phyloP scores from a whole-genome alignment of 148 eudicot species.

The Arbutus unedo region DNA sequence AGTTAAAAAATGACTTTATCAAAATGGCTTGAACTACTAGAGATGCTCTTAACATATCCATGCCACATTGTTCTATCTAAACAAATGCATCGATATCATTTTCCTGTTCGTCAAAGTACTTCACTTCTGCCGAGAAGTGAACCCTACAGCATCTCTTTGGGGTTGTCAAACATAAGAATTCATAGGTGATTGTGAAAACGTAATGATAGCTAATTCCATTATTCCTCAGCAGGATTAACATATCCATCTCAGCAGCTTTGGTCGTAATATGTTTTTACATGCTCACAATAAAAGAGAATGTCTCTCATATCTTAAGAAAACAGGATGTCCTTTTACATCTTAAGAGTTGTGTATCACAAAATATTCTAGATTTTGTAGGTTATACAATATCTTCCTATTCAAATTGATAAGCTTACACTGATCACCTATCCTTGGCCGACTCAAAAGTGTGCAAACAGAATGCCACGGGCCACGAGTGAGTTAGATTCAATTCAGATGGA shows the following conservation, averaged over 20 bases:
- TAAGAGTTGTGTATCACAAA: background rate
- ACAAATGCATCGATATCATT: too few relatives aligned
- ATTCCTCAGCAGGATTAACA: background rate
- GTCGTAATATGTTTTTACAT: background rate
- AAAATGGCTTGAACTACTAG: background rate
- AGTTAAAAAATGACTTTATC: background rate
- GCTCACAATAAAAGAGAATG: background rate
- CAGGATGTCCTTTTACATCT: background rate
- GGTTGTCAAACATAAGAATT: too few relatives aligned
- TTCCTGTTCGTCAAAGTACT: too few relatives aligned
- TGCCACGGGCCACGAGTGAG: background rate
- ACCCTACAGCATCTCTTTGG: too few relatives aligned
- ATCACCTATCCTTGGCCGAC: background rate
- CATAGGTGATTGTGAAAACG: too few relatives aligned
- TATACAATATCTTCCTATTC: background rate
- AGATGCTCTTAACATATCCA: too few relatives aligned
- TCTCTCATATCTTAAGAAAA: background rate
- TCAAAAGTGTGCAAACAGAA: background rate
- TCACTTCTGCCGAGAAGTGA: too few relatives aligned
- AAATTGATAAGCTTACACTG: background rate
- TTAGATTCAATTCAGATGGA: background rate
- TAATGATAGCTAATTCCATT: background rate
- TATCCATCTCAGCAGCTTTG: background rate
- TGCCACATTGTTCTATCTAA: too few relatives aligned
- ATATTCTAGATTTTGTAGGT: background rate